Base-by-base conservation (phyloP, 805 yeast genomes). In the Nakazawaea laoshanensis region DNA sequence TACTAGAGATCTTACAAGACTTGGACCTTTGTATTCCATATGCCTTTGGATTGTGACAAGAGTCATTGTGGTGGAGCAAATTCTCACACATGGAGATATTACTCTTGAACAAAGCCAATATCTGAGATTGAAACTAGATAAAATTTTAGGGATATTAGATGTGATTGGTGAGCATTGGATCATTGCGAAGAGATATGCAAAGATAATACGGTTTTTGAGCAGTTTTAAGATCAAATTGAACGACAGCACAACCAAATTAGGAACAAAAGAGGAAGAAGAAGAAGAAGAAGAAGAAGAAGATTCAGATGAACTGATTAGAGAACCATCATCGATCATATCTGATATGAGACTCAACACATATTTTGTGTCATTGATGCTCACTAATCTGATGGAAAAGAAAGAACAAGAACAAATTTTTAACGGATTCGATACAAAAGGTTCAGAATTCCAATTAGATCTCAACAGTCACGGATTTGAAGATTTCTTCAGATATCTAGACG, bases 301-400 rank as follows among this genome's bases (percentile, higher is more conserved):
- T 18, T 41, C 48, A 4, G 51, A 50, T 12, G 36, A 33, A 4
- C 29, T 28, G 32, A 29, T 18, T 5, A 52, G 53, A 33, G 59
- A 54, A 29, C 61, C 61, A 4, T 53, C 56, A 9, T 50, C 49
- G 32, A 64, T 62, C 11, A 53, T 61, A 25, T 46, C 57, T 1
- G 59, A 53, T 36, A 52, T 53, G 52, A 44, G 55, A 24, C 45
- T 52, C 19, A 53, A 52, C 15, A 50, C 56, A 11, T 54, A 52
- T 37, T 46, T 52, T 3, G 33, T 53, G 15, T 38, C 55, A n/a
- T 45, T 44, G 32, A 49, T 52, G 49, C 43, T 52, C 36, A 47
- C 47, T 26, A 45, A 49, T 32, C 34, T 44, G 14, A 44, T 50
- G 2, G 42, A 40, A 3, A 43, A 44, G 22, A 37, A 22, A 10